A percentile compares a stretch with the other conserved stretches of the same genome.
These are phyloP conservation scores for Xylaria sp. DNA, from an alignment of 2,329 filamentous ascomycete genomes.

Conservation along the genomic window DNA sequence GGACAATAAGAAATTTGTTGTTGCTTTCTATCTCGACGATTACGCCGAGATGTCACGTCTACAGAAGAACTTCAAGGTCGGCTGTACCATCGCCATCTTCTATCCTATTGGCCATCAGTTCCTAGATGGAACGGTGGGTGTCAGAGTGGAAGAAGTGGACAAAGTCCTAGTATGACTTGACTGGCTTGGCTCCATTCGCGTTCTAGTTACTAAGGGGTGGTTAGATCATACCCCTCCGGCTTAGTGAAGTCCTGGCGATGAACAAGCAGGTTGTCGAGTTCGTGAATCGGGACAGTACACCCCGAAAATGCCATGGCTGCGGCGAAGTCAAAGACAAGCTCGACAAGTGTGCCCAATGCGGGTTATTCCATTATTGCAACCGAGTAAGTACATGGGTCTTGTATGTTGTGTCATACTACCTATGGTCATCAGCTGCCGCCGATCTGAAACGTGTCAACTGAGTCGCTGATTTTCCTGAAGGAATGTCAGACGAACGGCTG, in stretches of 20 bases:
- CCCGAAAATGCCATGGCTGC: constrained; percentile 38
- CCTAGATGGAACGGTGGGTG: constrained; percentile 12
- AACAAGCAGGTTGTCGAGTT: constrained; percentile 39
- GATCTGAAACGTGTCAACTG: not conserved
- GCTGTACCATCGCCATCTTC: constrained; percentile 44
- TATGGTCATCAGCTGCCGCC: not conserved
- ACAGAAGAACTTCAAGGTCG: constrained; percentile 23
- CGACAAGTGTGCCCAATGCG: constrained; percentile 35
- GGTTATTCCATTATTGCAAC: constrained; percentile 38
- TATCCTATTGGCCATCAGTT: constrained; percentile 35
- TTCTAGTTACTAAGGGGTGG: not conserved
- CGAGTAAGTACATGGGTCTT: constrained; percentile 29
- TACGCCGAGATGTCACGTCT: not conserved
- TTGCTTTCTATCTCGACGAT: not conserved
- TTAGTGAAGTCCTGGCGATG: constrained; percentile 37
- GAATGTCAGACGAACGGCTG: constrained; percentile 39
- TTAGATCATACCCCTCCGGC: constrained; percentile 40
- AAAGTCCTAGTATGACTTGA: not conserved
- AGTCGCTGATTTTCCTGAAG: constrained; percentile 19
- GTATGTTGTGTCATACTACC: not conserved
- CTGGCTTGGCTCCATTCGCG: not conserved
- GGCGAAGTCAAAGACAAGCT: constrained; percentile 25
- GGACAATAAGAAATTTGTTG: not conserved
- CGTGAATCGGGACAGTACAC: constrained; percentile 7
- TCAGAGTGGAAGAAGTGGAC: constrained; percentile 29